Evolutionary conservation across 2,329 filamentous ascomycete genomes (phyloP).

Genomic region (Colletotrichum tofieldiae): DNA sequence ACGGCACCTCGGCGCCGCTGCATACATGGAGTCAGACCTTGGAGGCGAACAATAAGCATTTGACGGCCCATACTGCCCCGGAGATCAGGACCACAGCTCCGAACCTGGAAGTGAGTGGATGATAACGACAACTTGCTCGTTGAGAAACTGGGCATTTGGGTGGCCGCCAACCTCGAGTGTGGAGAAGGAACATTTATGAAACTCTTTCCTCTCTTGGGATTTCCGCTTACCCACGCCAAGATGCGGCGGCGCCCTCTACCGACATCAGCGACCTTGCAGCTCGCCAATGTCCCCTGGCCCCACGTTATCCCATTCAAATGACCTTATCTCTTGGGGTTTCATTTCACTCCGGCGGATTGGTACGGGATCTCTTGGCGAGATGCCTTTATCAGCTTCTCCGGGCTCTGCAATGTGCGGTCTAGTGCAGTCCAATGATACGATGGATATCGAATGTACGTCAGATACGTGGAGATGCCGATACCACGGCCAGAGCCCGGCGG

Average conservation of each 20-base stretch:
- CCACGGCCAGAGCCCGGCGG: constrained; percentile 9
- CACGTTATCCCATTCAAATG: constrained; percentile 23
- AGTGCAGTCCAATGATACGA: neutral
- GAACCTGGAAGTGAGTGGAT: neutral
- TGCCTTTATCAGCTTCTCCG: constrained; percentile 15
- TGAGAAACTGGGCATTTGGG: neutral
- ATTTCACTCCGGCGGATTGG: constrained; percentile 3
- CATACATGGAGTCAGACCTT: neutral
- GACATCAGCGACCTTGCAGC: neutral
- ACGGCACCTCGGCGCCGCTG: constrained; percentile 15
- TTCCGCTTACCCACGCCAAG: constrained; percentile 21
- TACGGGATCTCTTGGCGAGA: neutral
- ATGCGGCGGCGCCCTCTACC: constrained; percentile 7
- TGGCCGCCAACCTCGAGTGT: neutral
- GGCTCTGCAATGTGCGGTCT: neutral
- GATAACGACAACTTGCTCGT: neutral
- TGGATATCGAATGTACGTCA: neutral
- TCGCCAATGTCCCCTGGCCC: neutral
- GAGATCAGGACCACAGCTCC: neutral
- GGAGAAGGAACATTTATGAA: neutral
- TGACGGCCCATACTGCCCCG: neutral
- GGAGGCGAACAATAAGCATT: constrained; percentile 25
- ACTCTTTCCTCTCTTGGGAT: neutral
- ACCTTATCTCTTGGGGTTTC: constrained; percentile 38
- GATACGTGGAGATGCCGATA: constrained; percentile 9